A percentile compares a stretch with the other conserved stretches of the same genome.
phyloP scores from a whole-genome alignment of 352 stramenopile species.

The Globisporangium iwayamae region DNA sequence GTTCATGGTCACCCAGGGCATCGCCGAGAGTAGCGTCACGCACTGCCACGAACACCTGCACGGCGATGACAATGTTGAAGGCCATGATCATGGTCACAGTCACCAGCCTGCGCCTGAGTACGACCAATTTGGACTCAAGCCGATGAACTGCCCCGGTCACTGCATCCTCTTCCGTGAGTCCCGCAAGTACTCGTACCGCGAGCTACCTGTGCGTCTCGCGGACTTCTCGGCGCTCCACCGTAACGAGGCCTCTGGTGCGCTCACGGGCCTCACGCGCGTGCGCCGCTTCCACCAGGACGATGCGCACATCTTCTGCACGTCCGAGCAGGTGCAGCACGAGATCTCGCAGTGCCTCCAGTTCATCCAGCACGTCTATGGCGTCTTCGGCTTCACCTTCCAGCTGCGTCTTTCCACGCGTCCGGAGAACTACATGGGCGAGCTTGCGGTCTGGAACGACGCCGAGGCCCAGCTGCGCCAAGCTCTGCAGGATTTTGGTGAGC shows the following conservation, averaged over 20 bases:
- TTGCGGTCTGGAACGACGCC: conserved; percentile 93
- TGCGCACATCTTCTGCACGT: conserved; percentile 97
- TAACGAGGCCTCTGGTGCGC: conserved; percentile 94
- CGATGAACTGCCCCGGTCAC: conserved; percentile 99
- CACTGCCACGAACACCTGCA: conserved; percentile 28
- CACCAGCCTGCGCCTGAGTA: conserved; percentile 43
- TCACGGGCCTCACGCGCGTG: conserved; percentile 96
- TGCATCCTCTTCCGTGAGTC: conserved; percentile 96
- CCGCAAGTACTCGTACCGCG: conserved; percentile 93
- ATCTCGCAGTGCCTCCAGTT: conserved; percentile 93
- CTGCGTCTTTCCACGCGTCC: conserved; percentile 92
- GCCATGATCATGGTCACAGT: conserved; percentile 20
- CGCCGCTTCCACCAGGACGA: conserved; percentile 98
- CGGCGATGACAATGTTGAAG: conserved; percentile 17
- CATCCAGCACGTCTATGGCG: conserved; percentile 92
- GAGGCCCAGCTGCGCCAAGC: conserved; percentile 69
- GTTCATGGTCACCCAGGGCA: conserved; percentile 87
- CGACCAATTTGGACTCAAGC: conserved; percentile 96
- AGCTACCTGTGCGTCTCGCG: conserved; percentile 92
- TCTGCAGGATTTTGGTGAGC: conserved; percentile 63
- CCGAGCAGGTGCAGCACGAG: conserved; percentile 94
- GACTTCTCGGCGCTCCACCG: conserved; percentile 95
- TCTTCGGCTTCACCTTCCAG: conserved; percentile 96
- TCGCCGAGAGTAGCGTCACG: conserved; percentile 22
- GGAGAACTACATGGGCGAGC: conserved; percentile 92